These are phyloP conservation scores for Ambrosiella beaveri DNA, from an alignment of 2,329 filamentous ascomycete genomes.

Conservation along the genomic window DNA sequence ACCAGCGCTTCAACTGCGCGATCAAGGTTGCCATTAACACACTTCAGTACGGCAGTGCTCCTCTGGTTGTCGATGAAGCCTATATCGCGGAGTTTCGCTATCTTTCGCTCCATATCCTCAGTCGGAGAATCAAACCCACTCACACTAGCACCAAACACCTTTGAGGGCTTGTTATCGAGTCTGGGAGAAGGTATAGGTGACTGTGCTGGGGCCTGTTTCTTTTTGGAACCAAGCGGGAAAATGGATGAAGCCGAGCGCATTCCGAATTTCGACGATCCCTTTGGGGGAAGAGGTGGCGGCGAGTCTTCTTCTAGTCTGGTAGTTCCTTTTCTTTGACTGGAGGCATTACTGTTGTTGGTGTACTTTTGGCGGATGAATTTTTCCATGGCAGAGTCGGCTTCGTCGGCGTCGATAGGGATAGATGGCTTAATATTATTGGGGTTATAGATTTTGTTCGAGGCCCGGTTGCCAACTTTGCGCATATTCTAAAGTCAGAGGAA, in stretches of 20 bases:
- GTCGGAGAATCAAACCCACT: conserved; percentile 22
- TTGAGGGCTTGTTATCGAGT: conserved; percentile 46
- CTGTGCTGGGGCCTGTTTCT: conserved; percentile 25
- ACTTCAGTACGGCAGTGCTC: conserved; percentile 67
- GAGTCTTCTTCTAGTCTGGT: conserved; percentile 38
- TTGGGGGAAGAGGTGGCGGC: conserved; percentile 40
- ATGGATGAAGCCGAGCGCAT: conserved; percentile 48
- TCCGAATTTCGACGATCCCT: conserved; percentile 44
- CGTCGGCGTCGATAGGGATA: conserved; percentile 77
- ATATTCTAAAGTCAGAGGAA: conserved; percentile 49
- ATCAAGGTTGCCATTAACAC: conserved; percentile 70
- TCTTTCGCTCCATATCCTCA: conserved; percentile 56
- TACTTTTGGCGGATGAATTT: conserved; percentile 92
- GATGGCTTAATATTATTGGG: conserved; percentile 66
- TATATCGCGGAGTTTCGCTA: conserved; percentile 69
- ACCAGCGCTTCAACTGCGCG: conserved; percentile 72
- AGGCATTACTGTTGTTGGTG: conserved; percentile 40
- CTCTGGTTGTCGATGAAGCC: conserved; percentile 72
- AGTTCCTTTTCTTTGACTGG: conserved; percentile 21
- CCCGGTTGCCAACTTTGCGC: conserved; percentile 75
- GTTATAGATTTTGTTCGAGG: conserved; percentile 81
- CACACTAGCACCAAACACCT: conserved; percentile 52
- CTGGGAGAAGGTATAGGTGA: conserved; percentile 19
- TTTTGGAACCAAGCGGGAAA: conserved; percentile 45
- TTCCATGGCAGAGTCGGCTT: conserved; percentile 88